phyloP scores from a whole-genome alignment of 2,329 filamentous ascomycete species.

The Pseudogymnoascus sp. region DNA sequence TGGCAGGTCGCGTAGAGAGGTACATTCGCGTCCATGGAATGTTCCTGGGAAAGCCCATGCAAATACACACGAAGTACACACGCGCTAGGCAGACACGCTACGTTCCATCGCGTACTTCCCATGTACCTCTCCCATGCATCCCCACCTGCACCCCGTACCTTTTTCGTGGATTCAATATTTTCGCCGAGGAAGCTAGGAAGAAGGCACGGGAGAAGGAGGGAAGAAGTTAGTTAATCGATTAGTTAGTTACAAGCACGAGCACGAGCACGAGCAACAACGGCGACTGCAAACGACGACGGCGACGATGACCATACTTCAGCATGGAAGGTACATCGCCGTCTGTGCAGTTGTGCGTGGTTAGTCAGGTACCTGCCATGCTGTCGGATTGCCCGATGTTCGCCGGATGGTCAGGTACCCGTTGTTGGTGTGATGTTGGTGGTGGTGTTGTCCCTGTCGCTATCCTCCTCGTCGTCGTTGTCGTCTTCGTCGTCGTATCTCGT shows the following conservation, averaged over 20 bases:
- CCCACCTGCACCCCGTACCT: background rate
- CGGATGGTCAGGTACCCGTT: constrained; percentile 1
- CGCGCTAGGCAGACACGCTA: background rate
- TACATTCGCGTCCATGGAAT: background rate
- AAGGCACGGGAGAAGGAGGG: background rate
- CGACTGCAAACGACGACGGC: background rate
- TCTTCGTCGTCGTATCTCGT: background rate
- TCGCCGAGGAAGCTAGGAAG: background rate
- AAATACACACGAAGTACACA: background rate
- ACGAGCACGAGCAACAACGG: background rate
- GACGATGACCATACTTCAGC: background rate
- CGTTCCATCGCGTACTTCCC: background rate
- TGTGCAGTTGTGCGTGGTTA: background rate
- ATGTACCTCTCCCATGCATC: background rate
- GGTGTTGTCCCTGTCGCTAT: too few species aligned
- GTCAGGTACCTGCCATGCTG: background rate
- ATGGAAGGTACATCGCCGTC: background rate
- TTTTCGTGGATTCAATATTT: background rate
- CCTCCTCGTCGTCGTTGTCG: background rate
- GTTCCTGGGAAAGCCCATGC: background rate
- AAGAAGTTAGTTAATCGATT: background rate
- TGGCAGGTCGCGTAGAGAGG: background rate
- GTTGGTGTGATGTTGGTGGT: background rate
- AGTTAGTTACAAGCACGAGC: background rate
- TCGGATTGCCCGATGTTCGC: background rate